Base-by-base conservation (phyloP, 2,329 filamentous ascomycete species). In the Phyllosticta paracitricarpa region DNA sequence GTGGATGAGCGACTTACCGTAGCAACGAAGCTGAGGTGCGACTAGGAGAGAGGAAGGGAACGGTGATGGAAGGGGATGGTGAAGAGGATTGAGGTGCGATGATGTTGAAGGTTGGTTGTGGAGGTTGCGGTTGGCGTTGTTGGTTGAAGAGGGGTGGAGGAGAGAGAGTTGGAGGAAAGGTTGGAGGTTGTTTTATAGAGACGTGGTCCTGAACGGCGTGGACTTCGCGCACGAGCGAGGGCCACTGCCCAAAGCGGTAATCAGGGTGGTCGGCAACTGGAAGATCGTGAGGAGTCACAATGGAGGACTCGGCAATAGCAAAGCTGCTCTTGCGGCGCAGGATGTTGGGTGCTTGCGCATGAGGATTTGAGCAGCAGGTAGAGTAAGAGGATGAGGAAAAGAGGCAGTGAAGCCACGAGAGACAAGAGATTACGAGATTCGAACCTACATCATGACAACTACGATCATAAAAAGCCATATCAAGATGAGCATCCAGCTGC, bases 121-220 rank as follows among this genome's bases (percentile, higher is more conserved):
- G 52, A 55, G 22, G 58, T 7, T 54, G 61, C 30, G 35, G 24
- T 22, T 22, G 19, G 19, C 19, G 54, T 59, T 28, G 60, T 57
- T 58, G 56, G 51, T 14, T 40, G 40, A 53, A 54, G 59, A 56
- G 48, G 51, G 54, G 52, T 58, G 54, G 35, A 64, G 48, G 56
- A 63, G 40, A 59, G 62, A 54, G 54, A 57, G 56, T 56, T 58
- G 58, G 57, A 55, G 33, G 56, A 61, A 25, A 51, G 30, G 30
- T 25, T 24, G 40, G 48, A n/a, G 28, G 28, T 30, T 30, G 28
- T 30, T 30, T 30, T 30, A 30, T 30, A 30, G 28, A 8, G 28
- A 30, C 28, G 3, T 2, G 28, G 28, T 30, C 6, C 28, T 30
- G 28, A 1, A 30, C 28, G 19, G 28, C 28, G 3, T 8, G 28